Evolutionary conservation across 2,329 filamentous ascomycete species (phyloP).

Genomic region (Tolypocladium tropicale): DNA sequence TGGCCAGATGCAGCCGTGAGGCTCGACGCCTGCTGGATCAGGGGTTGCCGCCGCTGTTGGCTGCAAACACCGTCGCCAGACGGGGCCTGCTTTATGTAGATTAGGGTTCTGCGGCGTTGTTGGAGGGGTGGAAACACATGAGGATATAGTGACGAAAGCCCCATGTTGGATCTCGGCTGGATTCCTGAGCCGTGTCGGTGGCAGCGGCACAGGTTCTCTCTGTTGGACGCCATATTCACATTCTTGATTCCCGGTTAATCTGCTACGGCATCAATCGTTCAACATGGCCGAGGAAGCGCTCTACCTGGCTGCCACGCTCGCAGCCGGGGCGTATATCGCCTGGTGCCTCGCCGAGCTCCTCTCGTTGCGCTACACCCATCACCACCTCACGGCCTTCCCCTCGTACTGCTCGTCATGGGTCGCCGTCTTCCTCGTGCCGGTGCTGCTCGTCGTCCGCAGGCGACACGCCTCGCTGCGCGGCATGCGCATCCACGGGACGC

Average conservation of each 20-base stretch:
- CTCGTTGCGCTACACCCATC: neutral
- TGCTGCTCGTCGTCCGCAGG: slow-evolving; percentile 6
- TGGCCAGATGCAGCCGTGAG: neutral
- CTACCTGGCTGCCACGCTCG: slow-evolving; percentile 1
- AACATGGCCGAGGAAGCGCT: slow-evolving; percentile 2
- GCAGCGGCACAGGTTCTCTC: neutral
- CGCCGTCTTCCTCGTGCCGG: slow-evolving; percentile 5
- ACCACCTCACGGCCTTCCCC: slow-evolving; percentile 1
- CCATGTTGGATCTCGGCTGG: no score
- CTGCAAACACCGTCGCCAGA: no score
- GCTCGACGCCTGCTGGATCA: neutral
- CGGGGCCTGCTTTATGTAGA: no score
- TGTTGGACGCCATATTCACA: no score
- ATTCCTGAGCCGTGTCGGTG: neutral
- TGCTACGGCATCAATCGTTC: neutral
- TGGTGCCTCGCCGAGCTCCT: slow-evolving; percentile 2
- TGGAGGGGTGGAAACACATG: neutral
- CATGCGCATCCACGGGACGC: slow-evolving; percentile 33
- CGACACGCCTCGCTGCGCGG: slow-evolving; percentile 10
- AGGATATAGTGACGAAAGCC: neutral
- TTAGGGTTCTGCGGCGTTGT: no score
- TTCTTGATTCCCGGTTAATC: neutral
- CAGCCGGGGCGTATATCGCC: slow-evolving; percentile 3
- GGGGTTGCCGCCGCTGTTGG: neutral
- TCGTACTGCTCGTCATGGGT: slow-evolving; percentile 7